Conservation (phyloP, 768 basidiomycete species). For the Coprinellus aureogranulatus region DNA sequence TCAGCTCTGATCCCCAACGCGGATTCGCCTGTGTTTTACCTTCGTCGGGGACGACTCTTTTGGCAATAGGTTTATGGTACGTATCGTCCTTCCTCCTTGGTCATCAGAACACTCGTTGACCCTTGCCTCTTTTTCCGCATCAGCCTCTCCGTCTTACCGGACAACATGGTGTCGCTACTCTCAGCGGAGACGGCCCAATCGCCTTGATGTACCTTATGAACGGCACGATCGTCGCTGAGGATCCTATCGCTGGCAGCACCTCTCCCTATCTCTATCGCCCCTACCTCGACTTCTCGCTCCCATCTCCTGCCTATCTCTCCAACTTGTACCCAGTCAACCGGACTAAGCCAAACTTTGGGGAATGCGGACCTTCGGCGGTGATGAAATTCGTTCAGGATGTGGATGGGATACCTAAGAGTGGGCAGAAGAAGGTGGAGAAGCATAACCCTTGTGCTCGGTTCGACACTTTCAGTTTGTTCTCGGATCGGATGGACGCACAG, state of each 20-base stretch:
- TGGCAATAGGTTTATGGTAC: conserved; percentile 21
- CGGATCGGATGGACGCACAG: conserved; percentile 21
- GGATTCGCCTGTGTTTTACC: conserved; percentile 25
- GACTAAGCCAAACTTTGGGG: conserved; percentile 20
- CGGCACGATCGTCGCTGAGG: conserved; percentile 16
- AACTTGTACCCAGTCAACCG: conserved; percentile 12
- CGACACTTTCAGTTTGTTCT: conserved; percentile 20
- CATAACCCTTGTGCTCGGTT: conserved; percentile 20
- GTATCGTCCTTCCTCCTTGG: background rate
- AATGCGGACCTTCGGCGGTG: conserved; percentile 14
- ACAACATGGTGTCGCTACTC: conserved; percentile 16
- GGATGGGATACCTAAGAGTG: background rate
- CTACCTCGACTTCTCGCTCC: conserved; percentile 15
- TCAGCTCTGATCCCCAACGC: conserved; percentile 21
- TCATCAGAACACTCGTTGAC: background rate
- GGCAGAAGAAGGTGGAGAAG: background rate
- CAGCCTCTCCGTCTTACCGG: conserved; percentile 10
- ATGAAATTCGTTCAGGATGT: conserved; percentile 1
- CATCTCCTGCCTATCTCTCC: background rate
- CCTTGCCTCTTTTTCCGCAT: conserved; percentile 11
- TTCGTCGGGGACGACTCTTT: conserved; percentile 19
- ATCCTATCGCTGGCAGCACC: conserved; percentile 8
- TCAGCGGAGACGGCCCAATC: conserved; percentile 21
- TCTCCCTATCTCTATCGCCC: conserved; percentile 9
- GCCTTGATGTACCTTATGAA: conserved; percentile 27